phyloP scores from a whole-genome alignment of 2,329 filamentous ascomycete genomes.

The Colletotrichum nymphaeae region DNA sequence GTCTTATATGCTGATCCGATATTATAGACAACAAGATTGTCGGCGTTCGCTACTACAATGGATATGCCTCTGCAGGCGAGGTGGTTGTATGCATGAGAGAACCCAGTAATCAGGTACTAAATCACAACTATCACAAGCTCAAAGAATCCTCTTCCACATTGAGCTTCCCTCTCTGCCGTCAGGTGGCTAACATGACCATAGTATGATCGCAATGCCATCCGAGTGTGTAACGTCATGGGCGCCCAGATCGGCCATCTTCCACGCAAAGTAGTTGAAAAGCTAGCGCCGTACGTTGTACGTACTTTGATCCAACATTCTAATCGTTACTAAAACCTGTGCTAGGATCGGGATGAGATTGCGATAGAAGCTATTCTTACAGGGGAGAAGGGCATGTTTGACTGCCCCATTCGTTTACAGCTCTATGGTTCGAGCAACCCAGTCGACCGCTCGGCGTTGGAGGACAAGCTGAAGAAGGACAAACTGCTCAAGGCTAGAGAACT shows the following conservation, averaged over 20 bases:
- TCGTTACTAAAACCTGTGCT: conserved; percentile 35
- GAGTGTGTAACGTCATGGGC: conserved; percentile 80
- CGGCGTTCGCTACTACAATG: conserved; percentile 69
- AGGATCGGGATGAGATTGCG: conserved; percentile 68
- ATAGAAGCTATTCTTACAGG: conserved; percentile 79
- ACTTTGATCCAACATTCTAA: not conserved
- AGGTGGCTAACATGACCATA: conserved; percentile 35
- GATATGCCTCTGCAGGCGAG: conserved; percentile 71
- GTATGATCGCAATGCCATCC: conserved; percentile 82
- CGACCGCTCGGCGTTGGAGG: conserved; percentile 66
- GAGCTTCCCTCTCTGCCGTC: not conserved
- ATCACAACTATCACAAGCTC: not conserved
- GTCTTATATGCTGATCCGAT: not conserved
- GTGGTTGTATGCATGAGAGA: conserved; percentile 73
- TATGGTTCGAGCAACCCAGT: conserved; percentile 73
- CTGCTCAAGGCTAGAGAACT: conserved; percentile 70
- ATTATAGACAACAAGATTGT: conserved; percentile 59
- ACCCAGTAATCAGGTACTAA: conserved; percentile 67
- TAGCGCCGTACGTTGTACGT: conserved; percentile 77
- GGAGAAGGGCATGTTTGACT: conserved; percentile 74
- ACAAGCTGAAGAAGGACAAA: conserved; percentile 71
- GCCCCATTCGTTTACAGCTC: conserved; percentile 75
- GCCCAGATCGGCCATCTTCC: conserved; percentile 85
- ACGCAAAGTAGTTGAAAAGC: conserved; percentile 72
- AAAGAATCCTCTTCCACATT: not conserved